Percentiles rank a stretch among this genome's conserved stretches.
phyloP scores from a whole-genome alignment of 2,329 filamentous ascomycete genomes.

The Calonectria pseudoreteaudii region DNA sequence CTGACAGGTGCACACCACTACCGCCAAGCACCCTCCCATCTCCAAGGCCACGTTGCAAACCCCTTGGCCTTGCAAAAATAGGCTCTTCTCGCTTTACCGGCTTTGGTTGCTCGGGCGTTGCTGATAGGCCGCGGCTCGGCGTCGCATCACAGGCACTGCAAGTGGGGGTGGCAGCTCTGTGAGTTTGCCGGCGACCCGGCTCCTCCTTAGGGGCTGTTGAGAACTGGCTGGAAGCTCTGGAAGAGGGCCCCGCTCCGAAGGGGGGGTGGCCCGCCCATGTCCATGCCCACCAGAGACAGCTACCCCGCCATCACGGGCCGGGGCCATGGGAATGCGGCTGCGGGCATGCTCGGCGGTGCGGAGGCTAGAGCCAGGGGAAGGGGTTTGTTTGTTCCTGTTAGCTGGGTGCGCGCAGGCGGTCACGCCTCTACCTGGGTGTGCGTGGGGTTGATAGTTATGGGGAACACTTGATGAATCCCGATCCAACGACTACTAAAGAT shows the following conservation, averaged over 20 bases:
- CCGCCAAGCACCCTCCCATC: not conserved
- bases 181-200: constrained; percentile 30
- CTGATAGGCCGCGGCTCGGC: constrained; percentile 31
- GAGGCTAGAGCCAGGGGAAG: constrained; percentile 21
- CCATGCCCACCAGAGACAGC: not conserved
- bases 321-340: constrained; percentile 24
- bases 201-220: not conserved
- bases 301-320: constrained; percentile 40
- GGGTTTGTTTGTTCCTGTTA: not conserved
- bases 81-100: constrained; percentile 24
- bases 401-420: not conserved
- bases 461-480: constrained; percentile 13
- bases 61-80: constrained; percentile 15
- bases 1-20: constrained; percentile 21
- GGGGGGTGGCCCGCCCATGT: not conserved
- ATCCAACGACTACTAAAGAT: constrained; percentile 31
- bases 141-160: not conserved
- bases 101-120: constrained; percentile 26
- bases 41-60: constrained; percentile 13
- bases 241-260: constrained; percentile 20
- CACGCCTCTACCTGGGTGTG: not conserved
- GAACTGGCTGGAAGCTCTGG: not conserved
- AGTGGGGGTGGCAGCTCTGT: constrained; percentile 11
- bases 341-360: constrained; percentile 35
- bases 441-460: not conserved